Evolutionary conservation across 1,284 basidiomycete species (phyloP), one percentile per base, ranked within the genome.

Genomic region (Trichosporon sp.): DNA sequence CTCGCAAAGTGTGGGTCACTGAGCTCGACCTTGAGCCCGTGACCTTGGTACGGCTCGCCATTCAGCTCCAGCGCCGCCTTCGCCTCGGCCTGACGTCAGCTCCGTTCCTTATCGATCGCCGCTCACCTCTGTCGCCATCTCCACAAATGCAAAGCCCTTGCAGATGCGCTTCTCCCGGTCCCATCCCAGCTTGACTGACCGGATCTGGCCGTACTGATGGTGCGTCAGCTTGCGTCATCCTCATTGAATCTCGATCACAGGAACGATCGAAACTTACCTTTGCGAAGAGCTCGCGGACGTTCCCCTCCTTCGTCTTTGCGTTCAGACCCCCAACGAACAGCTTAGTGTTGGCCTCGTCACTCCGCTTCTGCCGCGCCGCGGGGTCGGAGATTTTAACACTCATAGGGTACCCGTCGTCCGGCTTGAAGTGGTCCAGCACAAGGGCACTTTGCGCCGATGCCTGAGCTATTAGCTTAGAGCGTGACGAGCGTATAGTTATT

Each of bases 121-220:
- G 77, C 87, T 68, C 74, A 93, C 94, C 85, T 91, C 90, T 38
- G 89, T 87, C 73, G 91, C 90, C 80, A 93, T 98, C 79, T 98
- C 95, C 21, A 99, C 87, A 78, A 98, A 99, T 0, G 94, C 96
- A 80, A 94, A 94, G 0, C 97, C 96, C 81, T 91, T 93, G 51
- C 88, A 87, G 48, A 88, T 86, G 0, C 91, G 91, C 65, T 78
- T 81, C 10, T 90, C 88, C 7, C 90, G 88, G 75, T 94, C 91
- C 69, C 88, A 85, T 0, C 90, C 89, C 78, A 98, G 86, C 68
- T 95, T 88, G 38, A 98, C 87, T 11, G 91, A 91, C 77, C 91
- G 92, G 69, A 98, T 85, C 0, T 85, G 79, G 1, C 95, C 95
- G 79, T 92, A 95, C 91, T 95, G 78, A 19, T 35, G 78, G 26